Evolutionary conservation across 2,329 filamentous ascomycete genomes (phyloP).

Genomic region (Furcasterigmium sp.): DNA sequence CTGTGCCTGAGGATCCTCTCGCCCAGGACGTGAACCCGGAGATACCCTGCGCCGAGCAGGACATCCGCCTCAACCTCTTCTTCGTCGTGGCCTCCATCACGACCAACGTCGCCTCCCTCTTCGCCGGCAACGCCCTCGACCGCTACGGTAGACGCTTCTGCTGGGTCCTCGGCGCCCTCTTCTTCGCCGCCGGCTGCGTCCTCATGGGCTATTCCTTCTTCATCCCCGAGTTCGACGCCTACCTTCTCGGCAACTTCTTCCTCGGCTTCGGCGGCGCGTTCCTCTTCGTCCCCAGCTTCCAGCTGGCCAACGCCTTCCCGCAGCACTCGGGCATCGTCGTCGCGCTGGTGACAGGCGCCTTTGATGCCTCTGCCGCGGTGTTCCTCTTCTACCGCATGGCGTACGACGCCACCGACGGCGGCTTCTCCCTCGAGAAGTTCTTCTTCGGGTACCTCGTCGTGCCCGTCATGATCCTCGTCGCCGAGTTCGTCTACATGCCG

Average conservation of each 20-base stretch:
- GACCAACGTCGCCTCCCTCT: slow-evolving; percentile 61
- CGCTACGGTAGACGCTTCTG: slow-evolving; percentile 59
- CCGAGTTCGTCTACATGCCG: slow-evolving; percentile 34
- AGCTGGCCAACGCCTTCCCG: slow-evolving; percentile 61
- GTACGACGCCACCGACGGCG: slow-evolving; percentile 38
- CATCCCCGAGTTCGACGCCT: slow-evolving; percentile 53
- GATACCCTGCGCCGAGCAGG: slow-evolving; percentile 47
- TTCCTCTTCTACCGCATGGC: slow-evolving; percentile 54
- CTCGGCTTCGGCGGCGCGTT: slow-evolving; percentile 58
- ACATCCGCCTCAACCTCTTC: slow-evolving; percentile 57
- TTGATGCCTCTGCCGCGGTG: slow-evolving; percentile 58
- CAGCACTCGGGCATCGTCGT: slow-evolving; percentile 54
- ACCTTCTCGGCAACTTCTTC: slow-evolving; percentile 53
- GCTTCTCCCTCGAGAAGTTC: slow-evolving; percentile 29
- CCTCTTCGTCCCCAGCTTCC: slow-evolving; percentile 60
- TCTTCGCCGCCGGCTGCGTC: slow-evolving; percentile 51
- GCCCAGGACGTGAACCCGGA: slow-evolving; percentile 17
- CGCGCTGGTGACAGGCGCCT: slow-evolving; percentile 57
- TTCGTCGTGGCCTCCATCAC: slow-evolving; percentile 37
- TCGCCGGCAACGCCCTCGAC: slow-evolving; percentile 63
- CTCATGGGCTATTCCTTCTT: slow-evolving; percentile 54
- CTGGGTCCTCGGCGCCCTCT: slow-evolving; percentile 54
- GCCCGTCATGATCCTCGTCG: slow-evolving; percentile 25
- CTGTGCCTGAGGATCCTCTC: background rate
- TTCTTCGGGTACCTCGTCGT: slow-evolving; percentile 32